phyloP scores from a whole-genome alignment of 2,329 filamentous ascomycete genomes.

The Meredithiella fracta region DNA sequence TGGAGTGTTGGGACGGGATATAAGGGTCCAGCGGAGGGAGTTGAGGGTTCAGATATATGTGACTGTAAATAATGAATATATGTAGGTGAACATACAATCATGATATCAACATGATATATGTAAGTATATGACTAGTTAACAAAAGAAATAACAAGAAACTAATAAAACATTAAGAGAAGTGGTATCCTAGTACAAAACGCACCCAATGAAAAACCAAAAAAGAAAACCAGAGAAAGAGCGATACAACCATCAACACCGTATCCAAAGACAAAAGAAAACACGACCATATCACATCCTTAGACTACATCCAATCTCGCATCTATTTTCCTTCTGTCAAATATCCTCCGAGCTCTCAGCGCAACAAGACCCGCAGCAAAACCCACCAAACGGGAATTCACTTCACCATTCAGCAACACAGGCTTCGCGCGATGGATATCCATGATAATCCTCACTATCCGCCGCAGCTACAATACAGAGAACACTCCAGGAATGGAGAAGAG shows the following conservation, averaged over 20 bases:
- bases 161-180: not conserved
- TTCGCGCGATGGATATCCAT: not conserved
- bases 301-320: no score
- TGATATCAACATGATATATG: not conserved
- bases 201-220: constrained; percentile 1
- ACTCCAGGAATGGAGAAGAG: not conserved
- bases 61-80: no score
- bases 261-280: not conserved
- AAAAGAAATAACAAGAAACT: not conserved
- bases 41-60: no score
- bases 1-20: no score
- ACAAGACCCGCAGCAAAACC: no score
- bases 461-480: not conserved
- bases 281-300: no score
- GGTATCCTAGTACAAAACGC: constrained; percentile 2
- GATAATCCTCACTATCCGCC: no score
- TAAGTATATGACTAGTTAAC: not conserved
- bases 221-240: not conserved
- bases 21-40: no score
- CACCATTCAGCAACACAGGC: not conserved
- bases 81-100: no score
- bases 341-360: no score
- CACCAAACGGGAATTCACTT: no score
- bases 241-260: not conserved
- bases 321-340: no score